Conservation (phyloP, 805 yeast species). For the Zygotorulaspora chibaensis region DNA sequence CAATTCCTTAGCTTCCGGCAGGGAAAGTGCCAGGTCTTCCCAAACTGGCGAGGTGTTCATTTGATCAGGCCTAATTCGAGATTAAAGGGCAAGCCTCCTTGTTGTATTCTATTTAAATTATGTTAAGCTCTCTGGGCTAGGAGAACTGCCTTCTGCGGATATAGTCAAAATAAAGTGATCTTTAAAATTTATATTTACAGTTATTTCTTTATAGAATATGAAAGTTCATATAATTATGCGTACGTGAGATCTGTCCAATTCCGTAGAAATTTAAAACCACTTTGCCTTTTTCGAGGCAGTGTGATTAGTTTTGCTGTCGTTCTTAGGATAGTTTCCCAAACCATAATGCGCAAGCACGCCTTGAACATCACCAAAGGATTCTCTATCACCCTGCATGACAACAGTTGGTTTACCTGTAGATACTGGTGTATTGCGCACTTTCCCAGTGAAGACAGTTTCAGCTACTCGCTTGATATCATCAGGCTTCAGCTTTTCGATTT, state of each 20-base stretch:
- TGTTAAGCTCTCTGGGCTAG: too few species aligned
- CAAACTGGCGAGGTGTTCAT: slow-evolving; percentile 11
- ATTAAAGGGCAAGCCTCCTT: background rate
- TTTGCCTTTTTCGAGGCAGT: slow-evolving; percentile 9
- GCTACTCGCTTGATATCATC: slow-evolving; percentile 73
- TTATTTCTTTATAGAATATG: slow-evolving; percentile 1
- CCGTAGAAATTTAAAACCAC: slow-evolving; percentile 25
- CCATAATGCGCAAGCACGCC: slow-evolving; percentile 65
- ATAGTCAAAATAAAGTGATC: background rate
- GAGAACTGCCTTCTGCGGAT: too few species aligned
- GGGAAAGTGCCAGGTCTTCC: slow-evolving; percentile 3
- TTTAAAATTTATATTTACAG: background rate
- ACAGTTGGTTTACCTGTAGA: slow-evolving; percentile 72
- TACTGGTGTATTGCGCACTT: slow-evolving; percentile 42
- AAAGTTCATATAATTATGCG: background rate
- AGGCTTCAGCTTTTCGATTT: slow-evolving; percentile 64
- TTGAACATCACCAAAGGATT: slow-evolving; percentile 78
- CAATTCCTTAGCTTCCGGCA: slow-evolving; percentile 18
- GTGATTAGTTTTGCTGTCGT: slow-evolving; percentile 8
- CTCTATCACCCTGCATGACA: slow-evolving; percentile 85
- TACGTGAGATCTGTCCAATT: slow-evolving; percentile 2
- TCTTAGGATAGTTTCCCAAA: slow-evolving; percentile 44
- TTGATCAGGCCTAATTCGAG: background rate
- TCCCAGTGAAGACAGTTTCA: slow-evolving; percentile 65
- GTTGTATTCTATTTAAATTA: too few species aligned